phyloP scores from a whole-genome alignment of 2,329 filamentous ascomycete species.

The Verticillium albo-atrum region DNA sequence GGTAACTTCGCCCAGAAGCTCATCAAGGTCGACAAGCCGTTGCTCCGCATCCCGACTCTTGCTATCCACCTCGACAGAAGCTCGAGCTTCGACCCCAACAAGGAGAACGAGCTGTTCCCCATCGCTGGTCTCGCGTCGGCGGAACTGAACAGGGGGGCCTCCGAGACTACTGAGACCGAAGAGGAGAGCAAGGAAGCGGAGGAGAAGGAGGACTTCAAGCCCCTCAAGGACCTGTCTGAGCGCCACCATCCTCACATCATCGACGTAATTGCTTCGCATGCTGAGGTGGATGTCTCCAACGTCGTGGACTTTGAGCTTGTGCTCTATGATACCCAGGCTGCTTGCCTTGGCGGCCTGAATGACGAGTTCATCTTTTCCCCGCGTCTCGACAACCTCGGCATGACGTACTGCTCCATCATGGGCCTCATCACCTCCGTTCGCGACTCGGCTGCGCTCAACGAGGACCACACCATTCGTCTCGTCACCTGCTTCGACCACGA shows the following conservation, averaged over 20 bases:
- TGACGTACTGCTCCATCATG: slow-evolving; percentile 89
- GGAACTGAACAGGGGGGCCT: slow-evolving; percentile 73
- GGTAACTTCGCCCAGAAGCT: slow-evolving; percentile 78
- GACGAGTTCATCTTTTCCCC: slow-evolving; percentile 95
- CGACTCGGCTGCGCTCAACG: slow-evolving; percentile 59
- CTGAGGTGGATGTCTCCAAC: slow-evolving; percentile 63
- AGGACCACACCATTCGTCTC: slow-evolving; percentile 81
- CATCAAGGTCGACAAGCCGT: slow-evolving; percentile 84
- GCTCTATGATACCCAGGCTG: slow-evolving; percentile 93
- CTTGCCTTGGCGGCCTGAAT: slow-evolving; percentile 81
- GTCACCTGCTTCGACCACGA: slow-evolving; percentile 96
- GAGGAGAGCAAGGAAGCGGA: slow-evolving; percentile 34
- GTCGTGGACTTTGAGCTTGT: slow-evolving; percentile 93
- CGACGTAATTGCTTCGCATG: slow-evolving; percentile 77
- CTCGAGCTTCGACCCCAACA: slow-evolving; percentile 87
- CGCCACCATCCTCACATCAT: slow-evolving; percentile 88
- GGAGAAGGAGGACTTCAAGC: slow-evolving; percentile 57
- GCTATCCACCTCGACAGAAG: slow-evolving; percentile 91
- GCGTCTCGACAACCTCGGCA: slow-evolving; percentile 92
- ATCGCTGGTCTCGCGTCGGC: slow-evolving; percentile 84
- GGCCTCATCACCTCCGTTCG: slow-evolving; percentile 78
- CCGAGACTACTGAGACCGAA: slow-evolving; percentile 36
- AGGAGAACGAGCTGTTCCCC: slow-evolving; percentile 92
- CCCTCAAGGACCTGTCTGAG: slow-evolving; percentile 71
- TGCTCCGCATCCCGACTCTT: slow-evolving; percentile 87